Base-by-base conservation (phyloP, 805 yeast genomes). In the Yamadazyma philogaea region DNA sequence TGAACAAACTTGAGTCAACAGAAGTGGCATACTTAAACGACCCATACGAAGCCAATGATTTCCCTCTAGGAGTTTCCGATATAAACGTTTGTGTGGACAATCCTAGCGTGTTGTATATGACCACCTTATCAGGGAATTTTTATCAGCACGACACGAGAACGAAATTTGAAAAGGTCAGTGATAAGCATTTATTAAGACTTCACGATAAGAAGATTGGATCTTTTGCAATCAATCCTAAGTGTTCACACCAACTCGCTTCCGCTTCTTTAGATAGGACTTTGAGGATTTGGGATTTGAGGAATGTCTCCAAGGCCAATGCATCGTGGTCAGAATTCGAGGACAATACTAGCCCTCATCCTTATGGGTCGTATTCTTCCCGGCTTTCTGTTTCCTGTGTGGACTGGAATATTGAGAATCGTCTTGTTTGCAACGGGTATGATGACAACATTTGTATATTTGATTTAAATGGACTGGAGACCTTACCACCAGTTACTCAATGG, bases 131-230 rank as follows among this genome's bases (percentile, higher is more conserved):
- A 4, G 99, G 99, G 1, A 82, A 82, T 44, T 84, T 91, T 59
- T 80, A 86, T 16, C 73, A 70, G n/a, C 73, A 82, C 46, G 98
- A 91, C 59, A 41, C 80, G 10, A 69, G 99, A 48, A 61, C 70
- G 14, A 53, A 54, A 24, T 70, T 72, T 37, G 26, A n/a, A 5
- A 68, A 66, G 30, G 21, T 47, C 1, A 20, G 45, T 1, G 45
- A 52, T 6, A 45, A 43, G 15, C 45, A 54, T 4, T 63, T 81
- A n/a, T 66, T 74, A 34, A 70, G 95, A 49, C 60, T 90, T 12
- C 87, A 90, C 44, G 95, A 87, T 55, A 90, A 91, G 57, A 93
- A 93, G 58, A 90, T 93, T 43, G 98, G 98, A 0, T 88, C 95
- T 1, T 87, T 93, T 61, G 57, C 83, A 1, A 75, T 87, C 14